Percentiles rank a stretch among this genome's conserved stretches.
Evolutionary conservation across 225 moss, liverwort and hornwort genomes (phyloP).

Genomic region (Takakia lepidozioides): DNA sequence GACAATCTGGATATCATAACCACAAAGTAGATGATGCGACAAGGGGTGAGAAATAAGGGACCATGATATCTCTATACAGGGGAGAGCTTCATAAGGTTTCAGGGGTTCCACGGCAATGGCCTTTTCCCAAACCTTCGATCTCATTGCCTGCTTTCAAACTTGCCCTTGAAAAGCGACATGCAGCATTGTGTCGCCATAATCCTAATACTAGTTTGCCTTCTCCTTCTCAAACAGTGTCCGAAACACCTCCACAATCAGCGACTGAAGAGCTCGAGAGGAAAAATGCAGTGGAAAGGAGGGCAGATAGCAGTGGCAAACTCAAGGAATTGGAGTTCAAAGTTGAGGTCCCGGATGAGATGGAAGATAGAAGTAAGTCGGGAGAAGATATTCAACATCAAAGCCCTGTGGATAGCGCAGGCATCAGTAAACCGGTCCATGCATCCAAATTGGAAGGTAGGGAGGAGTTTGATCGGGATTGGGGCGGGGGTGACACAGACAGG

Average conservation of each 20-base stretch:
- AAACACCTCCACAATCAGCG: slow-evolving; percentile 24
- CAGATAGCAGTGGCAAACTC: slow-evolving; percentile 43
- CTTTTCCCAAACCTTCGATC: slow-evolving; percentile 65
- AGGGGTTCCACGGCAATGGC: slow-evolving; percentile 84
- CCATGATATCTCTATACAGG: slow-evolving; percentile 87
- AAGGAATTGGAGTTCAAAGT: slow-evolving; percentile 36
- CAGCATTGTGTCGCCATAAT: slow-evolving; percentile 27
- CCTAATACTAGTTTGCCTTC: slow-evolving; percentile 7
- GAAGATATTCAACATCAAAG: slow-evolving; percentile 16
- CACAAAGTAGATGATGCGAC: no score
- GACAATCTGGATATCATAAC: no score
- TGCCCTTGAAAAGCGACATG: slow-evolving; percentile 61
- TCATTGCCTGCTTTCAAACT: slow-evolving; percentile 63
- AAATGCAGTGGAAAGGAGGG: slow-evolving; percentile 29
- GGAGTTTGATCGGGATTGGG: slow-evolving; percentile 16
- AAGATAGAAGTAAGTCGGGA: slow-evolving; percentile 28
- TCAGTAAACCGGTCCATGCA: no score
- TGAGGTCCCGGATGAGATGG: no score
- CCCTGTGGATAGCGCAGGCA: no score
- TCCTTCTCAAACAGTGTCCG: slow-evolving; percentile 28
- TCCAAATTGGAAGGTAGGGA: slow-evolving; percentile 13
- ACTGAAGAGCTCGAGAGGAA: slow-evolving; percentile 39
- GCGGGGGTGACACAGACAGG: slow-evolving; percentile 30
- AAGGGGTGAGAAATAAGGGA: no score
- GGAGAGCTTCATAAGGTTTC: slow-evolving; percentile 96